These are phyloP conservation scores for Zygosaccharomyces rouxii DNA, from an alignment of 805 yeast genomes.

Conservation along the genomic window DNA sequence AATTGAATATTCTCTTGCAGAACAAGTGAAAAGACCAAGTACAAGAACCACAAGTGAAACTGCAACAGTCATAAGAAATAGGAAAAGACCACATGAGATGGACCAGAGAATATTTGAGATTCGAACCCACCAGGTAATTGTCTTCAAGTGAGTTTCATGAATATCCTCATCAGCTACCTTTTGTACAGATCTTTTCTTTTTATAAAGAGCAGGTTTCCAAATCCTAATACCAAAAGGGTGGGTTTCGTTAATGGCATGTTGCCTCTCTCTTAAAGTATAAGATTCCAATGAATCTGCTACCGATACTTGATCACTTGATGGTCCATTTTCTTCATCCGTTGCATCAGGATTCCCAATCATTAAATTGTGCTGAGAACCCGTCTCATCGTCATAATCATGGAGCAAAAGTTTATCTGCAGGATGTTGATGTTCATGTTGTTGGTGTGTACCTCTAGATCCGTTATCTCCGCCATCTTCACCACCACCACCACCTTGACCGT, in stretches of 20 bases:
- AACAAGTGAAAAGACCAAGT: conserved; percentile 40
- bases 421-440: conserved; percentile 5
- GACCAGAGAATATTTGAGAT: conserved; percentile 74
- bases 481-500: not conserved
- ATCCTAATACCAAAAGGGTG: conserved; percentile 98
- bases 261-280: conserved; percentile 84
- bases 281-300: conserved; percentile 60
- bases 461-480: not conserved
- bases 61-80: conserved; percentile 44
- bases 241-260: conserved; percentile 91
- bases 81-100: conserved; percentile 60
- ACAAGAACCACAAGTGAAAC: conserved; percentile 42
- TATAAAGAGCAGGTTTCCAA: conserved; percentile 97
- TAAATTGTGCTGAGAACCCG: conserved; percentile 12
- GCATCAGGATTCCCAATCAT: conserved; percentile 15
- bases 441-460: not conserved
- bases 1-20: conserved; percentile 59
- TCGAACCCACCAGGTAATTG: conserved; percentile 57
- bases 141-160: conserved; percentile 62
- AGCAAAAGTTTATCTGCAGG: conserved; percentile 15
- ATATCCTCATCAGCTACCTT: conserved; percentile 89
- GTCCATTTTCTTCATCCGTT: conserved; percentile 33
- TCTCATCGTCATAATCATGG: conserved; percentile 14
- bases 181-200: conserved; percentile 87
- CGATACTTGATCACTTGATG: conserved; percentile 28